Percentiles rank a stretch among this genome's conserved stretches.
Conservation (phyloP, 257 asterid genomes). For the Plectranthus barbatus region DNA sequence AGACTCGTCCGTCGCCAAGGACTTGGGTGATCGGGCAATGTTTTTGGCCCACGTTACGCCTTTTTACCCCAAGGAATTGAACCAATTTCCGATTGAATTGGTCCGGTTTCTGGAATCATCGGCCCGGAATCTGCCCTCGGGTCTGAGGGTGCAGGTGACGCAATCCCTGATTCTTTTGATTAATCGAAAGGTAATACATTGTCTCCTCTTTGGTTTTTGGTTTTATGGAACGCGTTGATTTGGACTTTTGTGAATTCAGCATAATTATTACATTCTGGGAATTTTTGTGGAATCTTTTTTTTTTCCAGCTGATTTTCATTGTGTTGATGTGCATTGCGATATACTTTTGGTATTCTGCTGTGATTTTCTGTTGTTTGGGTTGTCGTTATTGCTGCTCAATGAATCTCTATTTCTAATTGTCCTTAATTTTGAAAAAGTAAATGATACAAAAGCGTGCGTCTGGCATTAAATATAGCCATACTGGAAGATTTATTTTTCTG, state of each 20-base stretch:
- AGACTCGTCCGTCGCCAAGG: slow-evolving; percentile 62
- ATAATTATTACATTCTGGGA: not conserved
- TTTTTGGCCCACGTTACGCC: slow-evolving; percentile 81
- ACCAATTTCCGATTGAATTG: slow-evolving; percentile 51
- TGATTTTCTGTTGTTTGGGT: no score
- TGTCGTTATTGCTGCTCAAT: no score
- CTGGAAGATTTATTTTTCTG: no score
- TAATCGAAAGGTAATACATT: slow-evolving; percentile 48
- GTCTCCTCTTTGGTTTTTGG: not conserved
- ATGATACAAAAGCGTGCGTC: no score
- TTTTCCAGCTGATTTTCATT: not conserved
- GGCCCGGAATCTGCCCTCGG: slow-evolving; percentile 54
- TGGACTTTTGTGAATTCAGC: not conserved
- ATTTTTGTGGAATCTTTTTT: not conserved
- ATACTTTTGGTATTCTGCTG: no score
- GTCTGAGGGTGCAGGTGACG: slow-evolving; percentile 54
- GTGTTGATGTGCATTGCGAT: no score
- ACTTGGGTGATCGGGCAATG: slow-evolving; percentile 64
- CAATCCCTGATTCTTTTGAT: slow-evolving; percentile 70
- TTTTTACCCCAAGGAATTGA: slow-evolving; percentile 44
- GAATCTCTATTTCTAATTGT: no score
- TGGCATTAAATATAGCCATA: no score
- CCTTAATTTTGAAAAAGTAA: no score
- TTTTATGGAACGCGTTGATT: not conserved
- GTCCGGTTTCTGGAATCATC: slow-evolving; percentile 54